A percentile compares a stretch with the other conserved stretches of the same genome.
Evolutionary conservation across 192 early-diverging fungal species (phyloP).

Genomic region (Linnemannia elongata): DNA sequence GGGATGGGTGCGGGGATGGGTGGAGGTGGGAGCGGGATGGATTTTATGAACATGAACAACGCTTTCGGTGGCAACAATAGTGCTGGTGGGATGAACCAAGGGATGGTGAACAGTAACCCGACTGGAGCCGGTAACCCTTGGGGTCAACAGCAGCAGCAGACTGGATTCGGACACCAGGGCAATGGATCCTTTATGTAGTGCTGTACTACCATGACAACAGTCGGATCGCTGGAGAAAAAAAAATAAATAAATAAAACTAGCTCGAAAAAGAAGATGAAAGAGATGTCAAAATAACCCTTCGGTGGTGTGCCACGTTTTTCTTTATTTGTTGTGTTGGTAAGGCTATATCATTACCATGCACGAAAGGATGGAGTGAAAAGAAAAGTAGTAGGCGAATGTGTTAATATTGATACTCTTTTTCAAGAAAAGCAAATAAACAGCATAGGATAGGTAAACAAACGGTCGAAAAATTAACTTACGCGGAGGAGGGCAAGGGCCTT

Average conservation of each 20-base stretch:
- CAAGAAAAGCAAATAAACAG: not conserved
- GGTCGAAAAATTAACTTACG: slow-evolving; percentile 51
- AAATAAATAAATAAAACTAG: too few species aligned
- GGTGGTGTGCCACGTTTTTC: not conserved
- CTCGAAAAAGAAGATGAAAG: not conserved
- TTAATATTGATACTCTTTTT: not conserved
- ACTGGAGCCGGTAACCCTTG: slow-evolving; percentile 24
- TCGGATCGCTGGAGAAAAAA: not conserved
- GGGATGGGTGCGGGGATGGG: slow-evolving; percentile 22
- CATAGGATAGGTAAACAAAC: not conserved
- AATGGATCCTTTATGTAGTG: slow-evolving; percentile 11
- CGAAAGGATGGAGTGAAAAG: not conserved
- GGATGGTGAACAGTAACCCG: slow-evolving; percentile 19
- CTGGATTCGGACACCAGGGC: slow-evolving; percentile 18
- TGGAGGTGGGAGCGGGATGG: slow-evolving; percentile 9
- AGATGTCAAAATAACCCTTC: not conserved
- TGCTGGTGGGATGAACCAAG: not conserved
- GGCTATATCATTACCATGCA: slow-evolving; percentile 18
- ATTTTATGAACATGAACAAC: slow-evolving; percentile 10
- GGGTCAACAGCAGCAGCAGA: slow-evolving; percentile 26
- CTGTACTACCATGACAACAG: not conserved
- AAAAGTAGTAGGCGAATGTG: not conserved
- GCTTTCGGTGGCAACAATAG: slow-evolving; percentile 15
- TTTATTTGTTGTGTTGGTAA: slow-evolving; percentile 42
- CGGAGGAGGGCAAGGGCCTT: slow-evolving; percentile 70